These are phyloP conservation scores for Scheffersomyces titani DNA, from an alignment of 1,139 yeast genomes.

Conservation along the genomic window DNA sequence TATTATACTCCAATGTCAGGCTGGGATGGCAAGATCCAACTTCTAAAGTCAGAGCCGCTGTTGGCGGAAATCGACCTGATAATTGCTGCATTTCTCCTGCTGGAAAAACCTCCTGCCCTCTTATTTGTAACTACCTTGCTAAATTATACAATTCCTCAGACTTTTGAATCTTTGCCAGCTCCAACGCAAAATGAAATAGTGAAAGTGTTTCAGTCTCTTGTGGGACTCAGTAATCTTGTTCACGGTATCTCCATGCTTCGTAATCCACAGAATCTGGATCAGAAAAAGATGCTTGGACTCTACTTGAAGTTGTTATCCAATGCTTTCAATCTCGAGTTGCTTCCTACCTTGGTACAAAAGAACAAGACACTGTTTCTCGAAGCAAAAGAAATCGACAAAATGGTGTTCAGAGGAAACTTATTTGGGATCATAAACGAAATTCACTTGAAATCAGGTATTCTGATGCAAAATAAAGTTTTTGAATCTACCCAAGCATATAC, in stretches of 20 bases:
- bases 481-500: constrained; percentile 22
- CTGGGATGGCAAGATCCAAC: background rate
- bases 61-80: background rate
- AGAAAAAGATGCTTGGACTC: constrained; percentile 1
- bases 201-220: constrained; percentile 19
- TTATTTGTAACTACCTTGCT: constrained; percentile 25
- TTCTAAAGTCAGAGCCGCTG: background rate
- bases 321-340: constrained; percentile 21
- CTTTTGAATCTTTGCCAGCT: constrained; percentile 18
- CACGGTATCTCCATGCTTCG: constrained; percentile 15
- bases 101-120: background rate
- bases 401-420: constrained; percentile 36
- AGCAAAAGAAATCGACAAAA: constrained; percentile 35
- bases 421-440: constrained; percentile 29
- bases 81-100: background rate
- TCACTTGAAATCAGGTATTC: constrained; percentile 6
- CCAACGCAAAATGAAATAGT: constrained; percentile 11
- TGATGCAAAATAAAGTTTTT: constrained; percentile 13
- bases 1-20: constrained; percentile 7
- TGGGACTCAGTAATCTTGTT: constrained; percentile 33
- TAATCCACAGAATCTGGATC: constrained; percentile 2
- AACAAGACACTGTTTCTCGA: constrained; percentile 12
- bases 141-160: constrained; percentile 33
- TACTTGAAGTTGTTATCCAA: constrained; percentile 11
- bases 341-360: constrained; percentile 12